Conservation (phyloP, 768 basidiomycete genomes). For the Pholiota conissans region DNA sequence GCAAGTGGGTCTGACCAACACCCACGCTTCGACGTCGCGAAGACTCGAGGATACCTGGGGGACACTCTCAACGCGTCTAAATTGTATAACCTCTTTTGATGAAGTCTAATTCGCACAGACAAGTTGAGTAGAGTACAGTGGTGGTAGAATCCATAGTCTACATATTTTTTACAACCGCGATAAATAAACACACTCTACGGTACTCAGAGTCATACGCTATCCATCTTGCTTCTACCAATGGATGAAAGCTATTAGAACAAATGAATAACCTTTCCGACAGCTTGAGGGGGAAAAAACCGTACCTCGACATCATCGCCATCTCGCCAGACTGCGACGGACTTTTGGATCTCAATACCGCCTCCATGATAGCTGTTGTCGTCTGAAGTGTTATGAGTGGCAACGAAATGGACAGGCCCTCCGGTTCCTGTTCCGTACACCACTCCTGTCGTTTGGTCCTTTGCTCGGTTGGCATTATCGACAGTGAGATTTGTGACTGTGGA, state of each 20-base stretch:
- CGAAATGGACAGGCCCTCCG: conserved; percentile 5
- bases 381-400: not conserved
- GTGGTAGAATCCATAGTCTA: too few relatives aligned
- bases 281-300: not conserved
- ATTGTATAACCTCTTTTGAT: too few relatives aligned
- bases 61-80: too few relatives aligned
- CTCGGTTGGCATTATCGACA: not conserved
- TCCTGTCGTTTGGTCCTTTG: not conserved
- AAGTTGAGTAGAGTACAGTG: too few relatives aligned
- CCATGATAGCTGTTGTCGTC: conserved; percentile 5
- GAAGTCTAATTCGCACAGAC: not conserved
- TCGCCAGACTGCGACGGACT: conserved; percentile 8
- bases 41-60: too few relatives aligned
- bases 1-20: too few relatives aligned
- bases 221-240: not conserved
- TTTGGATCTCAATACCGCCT: conserved; percentile 5
- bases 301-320: conserved; percentile 6
- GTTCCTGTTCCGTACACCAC: not conserved
- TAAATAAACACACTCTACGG: not conserved
- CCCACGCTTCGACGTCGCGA: too few relatives aligned
- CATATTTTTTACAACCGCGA: not conserved
- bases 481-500: conserved; percentile 4
- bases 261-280: not conserved
- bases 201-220: conserved; percentile 2
- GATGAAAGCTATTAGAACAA: not conserved